Base-by-base conservation (phyloP, 176 grass and related monocot species). In the Hyparrhenia diplandra region DNA sequence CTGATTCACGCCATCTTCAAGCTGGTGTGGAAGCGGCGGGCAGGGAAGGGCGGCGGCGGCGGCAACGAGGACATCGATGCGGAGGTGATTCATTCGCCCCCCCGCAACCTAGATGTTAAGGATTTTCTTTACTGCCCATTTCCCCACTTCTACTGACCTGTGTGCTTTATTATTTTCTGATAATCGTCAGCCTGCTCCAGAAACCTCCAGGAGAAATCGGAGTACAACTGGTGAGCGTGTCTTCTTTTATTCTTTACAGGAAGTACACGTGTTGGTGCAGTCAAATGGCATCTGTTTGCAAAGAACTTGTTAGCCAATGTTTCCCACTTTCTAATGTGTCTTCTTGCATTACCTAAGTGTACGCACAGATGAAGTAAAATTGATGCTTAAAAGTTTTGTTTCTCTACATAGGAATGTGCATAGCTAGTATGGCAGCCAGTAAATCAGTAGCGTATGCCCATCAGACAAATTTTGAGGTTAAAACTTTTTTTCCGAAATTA, bases 1-100 rank as follows among this genome's bases (percentile, higher is more conserved):
- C 90, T 98, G 60, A 82, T 98, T 80, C 84, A 73, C 34, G 86
- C 90, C 29, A 91, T 98, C 54, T 98, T 98, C 82, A 98, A 98
- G 86, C 65, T 93, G 45, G 90, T 94, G 75, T 98, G 95, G 88
- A 84, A 73, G 75, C 81, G 84, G 65, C 80, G 75, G 52, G 37
- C 61, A 10, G 87, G 88, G 34, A 89, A 55, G 59, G 61, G 51
- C 3, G 47, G 83, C n/a, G 57, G n/a, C n/a, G 85, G n/a, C 18
- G 67, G 28, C 5, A 77, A 85, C 4, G 85, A 89, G 23, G 75
- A 0, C 13, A 12, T 84, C 9, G 64, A 91, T 4, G 14, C 80
- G 58, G 88, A 95, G 92, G 95, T 98, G 71, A 32, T 83, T 51
- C 34, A 3, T 20, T 20, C 13, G 6, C 5, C 21, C 46, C n/a